Base-by-base conservation (phyloP, 176 grass and related monocot species). In the Musa itinerans region DNA sequence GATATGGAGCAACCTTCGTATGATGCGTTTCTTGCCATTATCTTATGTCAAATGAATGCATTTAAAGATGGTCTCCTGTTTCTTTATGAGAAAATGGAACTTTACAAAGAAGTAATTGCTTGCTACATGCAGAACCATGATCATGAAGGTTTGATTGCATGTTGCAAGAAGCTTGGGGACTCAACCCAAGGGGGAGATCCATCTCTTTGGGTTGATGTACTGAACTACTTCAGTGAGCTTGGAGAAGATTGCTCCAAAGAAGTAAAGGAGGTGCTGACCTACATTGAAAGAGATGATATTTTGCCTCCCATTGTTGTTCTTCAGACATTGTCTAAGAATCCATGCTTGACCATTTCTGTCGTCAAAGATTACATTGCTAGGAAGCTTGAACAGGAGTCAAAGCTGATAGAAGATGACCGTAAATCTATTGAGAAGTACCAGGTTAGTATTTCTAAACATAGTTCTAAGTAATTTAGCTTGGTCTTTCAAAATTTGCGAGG, bases 181-280 rank as follows among this genome's bases (percentile, higher is more conserved):
- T 99, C 90, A 8, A 87, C 90, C 63, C 88, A 89, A 83, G 88
- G 88, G 3, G 95, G 91, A 10, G 90, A 99, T 81, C 88, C 90
- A 57, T 84, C 90, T 86, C 78, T 94, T 6, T 99, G 95, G 95
- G 86, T 83, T n/a, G 91, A 94, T 75, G 74, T 99, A 50, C 84
- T 99, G 86, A 94, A 94, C 49, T 94, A 99, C 84, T 99, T 99
- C 84, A 84, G 90, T 66, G 91, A 94, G 15, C 85, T 99, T 0
- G 95, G 91, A 51, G 90, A 91, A 87, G 95, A 94, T 82, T 99
- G 95, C 81, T 89, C 91, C 21, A 94, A 92, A 83, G 90, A 99
- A 85, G 91, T 99, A 55, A 91, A 99, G 82, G 95, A 99, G 83
- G 85, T 99, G 63, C 88, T 99, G 65, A 84, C 86, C 73, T 94